Evolutionary conservation across 345 rosid species (phyloP).

Genomic region (Erysimum cheiranthoides): DNA sequence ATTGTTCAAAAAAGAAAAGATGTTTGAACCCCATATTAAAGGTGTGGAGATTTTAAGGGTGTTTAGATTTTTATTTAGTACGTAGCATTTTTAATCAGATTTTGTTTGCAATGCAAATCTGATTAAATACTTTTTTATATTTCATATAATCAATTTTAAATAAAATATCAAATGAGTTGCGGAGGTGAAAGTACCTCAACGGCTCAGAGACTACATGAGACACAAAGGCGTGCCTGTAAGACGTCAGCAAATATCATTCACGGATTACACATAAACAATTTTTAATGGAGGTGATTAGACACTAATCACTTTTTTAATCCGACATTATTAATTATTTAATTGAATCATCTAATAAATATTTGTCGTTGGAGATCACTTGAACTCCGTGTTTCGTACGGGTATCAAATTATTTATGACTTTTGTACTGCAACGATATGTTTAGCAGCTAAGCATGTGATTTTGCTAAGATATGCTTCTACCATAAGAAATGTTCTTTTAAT

Average conservation of each 20-base stretch:
- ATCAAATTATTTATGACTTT: constrained; percentile 25
- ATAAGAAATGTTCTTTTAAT: background rate
- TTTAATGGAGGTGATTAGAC: constrained; percentile 25
- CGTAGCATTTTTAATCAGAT: constrained; percentile 12
- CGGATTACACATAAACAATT: constrained; percentile 19
- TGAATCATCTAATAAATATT: constrained; percentile 27
- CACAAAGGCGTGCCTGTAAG: constrained; percentile 34
- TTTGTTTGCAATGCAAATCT: constrained; percentile 30
- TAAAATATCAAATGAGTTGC: constrained; percentile 21
- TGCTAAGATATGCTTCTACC: constrained; percentile 27
- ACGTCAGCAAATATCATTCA: constrained; percentile 39
- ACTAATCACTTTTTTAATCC: constrained; percentile 34
- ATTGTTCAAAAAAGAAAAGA: too few relatives aligned
- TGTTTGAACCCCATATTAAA: background rate
- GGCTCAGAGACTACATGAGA: constrained; percentile 4
- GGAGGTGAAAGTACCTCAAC: constrained; percentile 29
- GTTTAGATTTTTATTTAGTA: background rate
- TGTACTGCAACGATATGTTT: constrained; percentile 43
- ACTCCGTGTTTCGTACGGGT: constrained; percentile 55
- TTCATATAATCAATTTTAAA: background rate
- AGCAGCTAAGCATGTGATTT: constrained; percentile 39
- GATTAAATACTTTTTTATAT: background rate
- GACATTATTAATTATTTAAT: constrained; percentile 21
- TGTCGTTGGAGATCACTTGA: constrained; percentile 31
- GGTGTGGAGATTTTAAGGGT: background rate